Conservation (phyloP, 2,329 filamentous ascomycete genomes). For the Xylaria polymorpha region DNA sequence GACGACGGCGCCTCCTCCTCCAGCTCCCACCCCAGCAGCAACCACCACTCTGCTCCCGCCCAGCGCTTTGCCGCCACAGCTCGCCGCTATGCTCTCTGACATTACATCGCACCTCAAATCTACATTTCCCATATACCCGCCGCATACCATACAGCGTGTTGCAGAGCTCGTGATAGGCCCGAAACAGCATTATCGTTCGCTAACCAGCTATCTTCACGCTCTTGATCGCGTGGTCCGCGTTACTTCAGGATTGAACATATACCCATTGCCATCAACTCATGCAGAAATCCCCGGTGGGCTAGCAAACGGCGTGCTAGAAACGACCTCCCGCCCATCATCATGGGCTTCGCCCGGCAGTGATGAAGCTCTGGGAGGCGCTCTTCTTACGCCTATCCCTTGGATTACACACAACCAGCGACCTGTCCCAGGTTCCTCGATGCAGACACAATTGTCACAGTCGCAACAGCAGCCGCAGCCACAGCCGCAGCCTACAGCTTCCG, state of each 20-base stretch:
- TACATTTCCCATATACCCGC: conserved; percentile 79
- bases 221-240: conserved; percentile 92
- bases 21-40: conserved; percentile 45
- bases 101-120: conserved; percentile 70
- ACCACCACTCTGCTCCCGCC: conserved; percentile 47
- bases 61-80: conserved; percentile 69
- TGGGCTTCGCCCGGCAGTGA: conserved; percentile 76
- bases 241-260: conserved; percentile 81
- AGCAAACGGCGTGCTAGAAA: conserved; percentile 71
- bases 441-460: conserved; percentile 15
- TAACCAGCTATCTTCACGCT: conserved; percentile 88
- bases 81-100: conserved; percentile 70
- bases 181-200: conserved; percentile 79
- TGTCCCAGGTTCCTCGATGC: conserved; percentile 38
- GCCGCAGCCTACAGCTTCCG: conserved; percentile 43
- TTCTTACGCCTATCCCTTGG: conserved; percentile 96
- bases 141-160: conserved; percentile 92
- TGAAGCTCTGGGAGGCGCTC: conserved; percentile 87
- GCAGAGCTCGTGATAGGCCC: conserved; percentile 86
- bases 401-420: conserved; percentile 57
- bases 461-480: conserved; percentile 30
- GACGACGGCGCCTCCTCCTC: conserved; percentile 39
- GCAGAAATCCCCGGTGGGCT: conserved; percentile 66
- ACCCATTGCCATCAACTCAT: conserved; percentile 80
- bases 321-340: conserved; percentile 53